Evolutionary conservation across 164 flowering plant species (phyloP), one percentile per base, ranked within the genome.

Genomic region (Aristolochia fimbriata): DNA sequence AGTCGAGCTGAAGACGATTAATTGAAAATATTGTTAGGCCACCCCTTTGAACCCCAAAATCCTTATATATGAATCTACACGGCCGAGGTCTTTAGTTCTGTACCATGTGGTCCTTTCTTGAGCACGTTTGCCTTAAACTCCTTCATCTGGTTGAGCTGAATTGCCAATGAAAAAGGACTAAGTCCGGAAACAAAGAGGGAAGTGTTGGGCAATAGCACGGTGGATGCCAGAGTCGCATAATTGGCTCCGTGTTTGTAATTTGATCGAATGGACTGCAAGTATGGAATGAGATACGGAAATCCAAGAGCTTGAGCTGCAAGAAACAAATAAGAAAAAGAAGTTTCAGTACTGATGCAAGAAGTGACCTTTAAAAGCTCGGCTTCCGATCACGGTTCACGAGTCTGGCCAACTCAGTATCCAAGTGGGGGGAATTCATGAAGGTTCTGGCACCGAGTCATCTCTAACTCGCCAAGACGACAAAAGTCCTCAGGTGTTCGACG

Each of bases 91-190:
- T 0, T 54, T 15, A n/a, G n/a, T n/a, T 48, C 13, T n/a, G 2
- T 25, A 73, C 74, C 73, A 24, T 55, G 13, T 31, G 77, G 70
- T 27, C 73, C 69, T 52, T 23, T 62, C 63, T 84, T 76, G 46
- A 67, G 62, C 15, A 81, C 90, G 63, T 33, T 71, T 6, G 69
- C 66, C 69, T 84, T 86, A 77, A 89, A 86, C 2, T 76, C 73
- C 73, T 80, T 93, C 92, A 93, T 84, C 69, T 93, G 97, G 74
- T 86, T 93, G 74, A 89, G 81, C 65, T 93, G 97, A 51, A 93
- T 80, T 20, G 78, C 87, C n/a, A 93, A 74, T 47, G 84, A 84
- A 57, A 93, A 89, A 23, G 98, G 98, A 62, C 97, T 93, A 46
- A 84, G 70, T 15, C 97, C 97, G 25, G 77, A 71, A 4, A 83